Evolutionary conservation across 1,284 basidiomycete species (phyloP), one percentile per base, ranked within the genome.

Genomic region (Mycena sp.): DNA sequence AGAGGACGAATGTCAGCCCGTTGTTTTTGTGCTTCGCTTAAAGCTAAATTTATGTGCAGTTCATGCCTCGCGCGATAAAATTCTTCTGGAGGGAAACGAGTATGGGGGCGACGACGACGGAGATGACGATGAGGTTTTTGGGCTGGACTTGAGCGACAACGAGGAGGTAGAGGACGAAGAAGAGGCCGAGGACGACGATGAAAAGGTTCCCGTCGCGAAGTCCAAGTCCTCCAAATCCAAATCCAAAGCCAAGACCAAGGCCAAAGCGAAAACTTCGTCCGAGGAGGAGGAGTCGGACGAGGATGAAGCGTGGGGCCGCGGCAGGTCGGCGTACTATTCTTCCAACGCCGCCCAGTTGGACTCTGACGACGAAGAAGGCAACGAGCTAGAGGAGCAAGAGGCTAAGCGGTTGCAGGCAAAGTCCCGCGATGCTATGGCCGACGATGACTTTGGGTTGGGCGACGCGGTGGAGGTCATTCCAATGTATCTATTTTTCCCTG

Each of bases 311-410:
- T 97, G 96, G 96, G 96, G 96, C 3, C 85, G 84, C 73, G 89
- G 88, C 74, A 92, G 92, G 79, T 86, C 89, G 38, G 91, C 91
- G 25, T 97, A 96, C 81, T 96, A 97, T 81, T 89, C 95, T 3
- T 94, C 93, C 37, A 95, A 96, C 79, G 94, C 93, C 46, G 90
- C 88, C 25, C 85, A 93, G 67, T 82, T 94, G 44, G 94, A 95
- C 62, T 94, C 94, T 54, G 94, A 95, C 76, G 93, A 95, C 73
- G 95, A 96, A 74, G 94, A 96, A 79, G 94, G 91, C 50, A 88
- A 93, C 77, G 93, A 95, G 77, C 84, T 97, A 71, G 96, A 98
- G 78, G 93, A 96, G 79, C 91, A 93, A 78, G 96, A 98, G 82
- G 95, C 94, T 9, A 91, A 85, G 76, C 86, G 95, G 62, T 81